Percentiles rank a stretch among this genome's conserved stretches.
Conservation (phyloP, 2,329 filamentous ascomycete species). For the Cladosporium sp. region DNA sequence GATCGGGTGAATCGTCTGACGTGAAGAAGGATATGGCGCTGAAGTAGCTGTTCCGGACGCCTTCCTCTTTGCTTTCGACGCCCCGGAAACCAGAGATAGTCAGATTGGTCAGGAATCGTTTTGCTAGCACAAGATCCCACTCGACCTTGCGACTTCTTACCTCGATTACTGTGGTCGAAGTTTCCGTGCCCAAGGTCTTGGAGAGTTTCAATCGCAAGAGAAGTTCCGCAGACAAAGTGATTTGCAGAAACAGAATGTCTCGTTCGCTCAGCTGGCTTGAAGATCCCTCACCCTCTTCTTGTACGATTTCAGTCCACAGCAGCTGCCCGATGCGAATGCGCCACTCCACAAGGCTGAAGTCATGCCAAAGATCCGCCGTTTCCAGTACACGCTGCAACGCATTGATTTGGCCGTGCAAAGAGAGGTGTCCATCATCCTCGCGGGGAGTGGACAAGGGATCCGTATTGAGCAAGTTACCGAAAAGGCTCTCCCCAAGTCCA, state of each 20-base stretch:
- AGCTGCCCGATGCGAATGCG: slow-evolving; percentile 48
- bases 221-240: slow-evolving; percentile 56
- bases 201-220: slow-evolving; percentile 54
- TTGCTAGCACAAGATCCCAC: slow-evolving; percentile 57
- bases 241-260: slow-evolving; percentile 56
- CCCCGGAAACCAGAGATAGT: slow-evolving; percentile 38
- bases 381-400: slow-evolving; percentile 46
- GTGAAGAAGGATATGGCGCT: slow-evolving; percentile 31
- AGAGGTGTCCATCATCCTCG: slow-evolving; percentile 20
- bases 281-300: slow-evolving; percentile 30
- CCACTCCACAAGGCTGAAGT: slow-evolving; percentile 50
- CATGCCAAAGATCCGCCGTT: slow-evolving; percentile 47
- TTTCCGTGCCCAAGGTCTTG: not conserved
- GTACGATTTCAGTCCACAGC: slow-evolving; percentile 40
- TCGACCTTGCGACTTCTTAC: slow-evolving; percentile 45
- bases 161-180: not conserved
- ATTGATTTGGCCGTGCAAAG: slow-evolving; percentile 48
- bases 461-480: slow-evolving; percentile 28
- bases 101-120: slow-evolving; percentile 51
- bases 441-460: slow-evolving; percentile 20
- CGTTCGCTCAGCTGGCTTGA: slow-evolving; percentile 42
- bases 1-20: slow-evolving; percentile 24
- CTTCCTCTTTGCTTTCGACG: slow-evolving; percentile 6
- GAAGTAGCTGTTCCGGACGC: slow-evolving; percentile 27
- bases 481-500: slow-evolving; percentile 33